phyloP scores from a whole-genome alignment of 306 rosid genomes.

The Pachyrhizus erosus region DNA sequence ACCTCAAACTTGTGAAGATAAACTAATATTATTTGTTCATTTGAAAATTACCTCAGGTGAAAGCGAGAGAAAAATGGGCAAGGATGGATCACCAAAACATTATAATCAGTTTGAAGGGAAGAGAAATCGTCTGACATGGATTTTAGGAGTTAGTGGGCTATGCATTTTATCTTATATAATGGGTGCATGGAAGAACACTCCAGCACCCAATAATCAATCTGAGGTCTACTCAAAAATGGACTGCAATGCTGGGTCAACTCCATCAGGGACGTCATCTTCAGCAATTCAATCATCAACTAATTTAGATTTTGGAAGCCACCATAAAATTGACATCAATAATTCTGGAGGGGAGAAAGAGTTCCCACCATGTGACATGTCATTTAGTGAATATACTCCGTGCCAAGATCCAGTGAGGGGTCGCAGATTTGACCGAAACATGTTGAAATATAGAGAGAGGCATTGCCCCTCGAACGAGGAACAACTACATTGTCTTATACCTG shows the following conservation, averaged over 20 bases:
- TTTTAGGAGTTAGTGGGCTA: slow-evolving; percentile 76
- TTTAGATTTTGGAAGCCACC: slow-evolving; percentile 84
- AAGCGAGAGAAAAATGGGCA: slow-evolving; percentile 60
- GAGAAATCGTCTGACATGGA: slow-evolving; percentile 78
- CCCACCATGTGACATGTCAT: slow-evolving; percentile 67
- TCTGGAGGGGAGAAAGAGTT: slow-evolving; percentile 53
- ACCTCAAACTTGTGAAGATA: slow-evolving; percentile 5
- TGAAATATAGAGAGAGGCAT: slow-evolving; percentile 92
- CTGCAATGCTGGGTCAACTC: slow-evolving; percentile 53
- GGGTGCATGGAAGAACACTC: slow-evolving; percentile 75
- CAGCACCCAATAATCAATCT: slow-evolving; percentile 55
- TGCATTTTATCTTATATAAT: slow-evolving; percentile 75
- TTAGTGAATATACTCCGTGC: slow-evolving; percentile 91
- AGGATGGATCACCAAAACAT: slow-evolving; percentile 95
- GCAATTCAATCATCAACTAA: slow-evolving; percentile 11
- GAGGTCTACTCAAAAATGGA: slow-evolving; percentile 55
- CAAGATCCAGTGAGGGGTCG: slow-evolving; percentile 74
- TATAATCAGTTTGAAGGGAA: slow-evolving; percentile 64
- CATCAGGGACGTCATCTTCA: slow-evolving; percentile 20
- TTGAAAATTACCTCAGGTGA: slow-evolving; percentile 24
- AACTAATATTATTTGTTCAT: slow-evolving; percentile 20
- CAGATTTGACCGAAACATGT: slow-evolving; percentile 76
- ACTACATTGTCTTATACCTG: slow-evolving; percentile 74
- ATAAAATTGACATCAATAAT: slow-evolving; percentile 56
- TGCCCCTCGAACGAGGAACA: slow-evolving; percentile 84